A percentile compares a stretch with the other conserved stretches of the same genome.
These are phyloP conservation scores for Pseudotsuga menziesii DNA, from an alignment of 75 land plant genomes.

Conservation along the genomic window DNA sequence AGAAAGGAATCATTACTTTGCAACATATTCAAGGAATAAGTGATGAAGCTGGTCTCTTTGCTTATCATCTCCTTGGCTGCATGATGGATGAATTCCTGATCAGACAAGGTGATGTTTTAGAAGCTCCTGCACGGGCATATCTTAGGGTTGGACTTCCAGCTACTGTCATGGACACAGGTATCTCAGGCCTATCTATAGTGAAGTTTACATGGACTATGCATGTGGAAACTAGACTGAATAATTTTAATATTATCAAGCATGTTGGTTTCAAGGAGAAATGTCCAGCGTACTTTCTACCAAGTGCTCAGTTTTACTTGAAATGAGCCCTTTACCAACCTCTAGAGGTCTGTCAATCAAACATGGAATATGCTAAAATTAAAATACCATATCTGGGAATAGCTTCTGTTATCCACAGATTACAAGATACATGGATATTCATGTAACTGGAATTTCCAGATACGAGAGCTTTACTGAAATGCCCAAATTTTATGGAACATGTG, in stretches of 20 bases:
- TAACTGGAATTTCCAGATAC: too few species aligned
- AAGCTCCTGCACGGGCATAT: not conserved
- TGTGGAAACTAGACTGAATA: not conserved
- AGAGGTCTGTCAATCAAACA: too few species aligned
- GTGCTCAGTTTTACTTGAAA: not conserved
- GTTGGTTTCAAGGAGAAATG: not conserved
- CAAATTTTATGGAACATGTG: too few species aligned
- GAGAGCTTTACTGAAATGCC: too few species aligned
- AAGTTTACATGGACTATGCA: not conserved
- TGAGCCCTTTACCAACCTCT: not conserved
- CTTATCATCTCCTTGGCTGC: slow-evolving; percentile 4
- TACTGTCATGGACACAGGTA: not conserved
- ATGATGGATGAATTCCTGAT: not conserved
- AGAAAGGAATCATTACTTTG: not conserved
- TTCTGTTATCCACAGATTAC: too few species aligned
- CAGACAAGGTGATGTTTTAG: not conserved
- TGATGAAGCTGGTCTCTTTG: slow-evolving; percentile 8
- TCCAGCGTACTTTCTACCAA: not conserved
- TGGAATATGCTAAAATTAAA: too few species aligned
- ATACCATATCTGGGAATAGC: too few species aligned
- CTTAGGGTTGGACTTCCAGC: not conserved
- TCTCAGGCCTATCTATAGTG: not conserved
- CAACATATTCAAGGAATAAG: not conserved
- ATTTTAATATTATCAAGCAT: not conserved
- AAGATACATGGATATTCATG: too few species aligned